Base-by-base conservation (phyloP, 371 early-diverging fungal species). In the Mortierella sp. region DNA sequence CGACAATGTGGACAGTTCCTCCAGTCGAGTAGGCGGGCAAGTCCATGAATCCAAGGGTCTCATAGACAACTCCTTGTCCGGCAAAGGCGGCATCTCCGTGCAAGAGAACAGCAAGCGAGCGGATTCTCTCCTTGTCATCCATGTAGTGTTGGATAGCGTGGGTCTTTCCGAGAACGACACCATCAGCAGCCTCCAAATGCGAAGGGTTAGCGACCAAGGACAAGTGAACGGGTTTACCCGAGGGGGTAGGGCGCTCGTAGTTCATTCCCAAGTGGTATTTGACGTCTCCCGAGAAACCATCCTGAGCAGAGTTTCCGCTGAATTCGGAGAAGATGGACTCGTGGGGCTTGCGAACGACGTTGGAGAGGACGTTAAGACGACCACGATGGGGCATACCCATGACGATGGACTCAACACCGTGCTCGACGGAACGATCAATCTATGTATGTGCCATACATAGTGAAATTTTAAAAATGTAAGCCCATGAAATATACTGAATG, bases 381-480 rank as follows among this genome's bases (percentile, higher is more conserved):
- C 99, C 99, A 90, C 99, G 97, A 90, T 99, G 99, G 52, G 99
- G 97, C 99, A 99, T 99, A 78, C 99, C 98, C 93, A 99, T 96
- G 68, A 98, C 95, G 81, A 99, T 95, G 60, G 96, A 95, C 87
- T 97, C 96, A 77, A 98, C 95, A 50, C 99, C 99, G 73, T 94
- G 92, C 78, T 98, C 98, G 60, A 98, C 98, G 21, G 97, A 96
- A 76, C 95, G 94, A 89, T 98, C 98, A 84, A 98, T 97, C 95
- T 95, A 89, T 26, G n/a, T 34, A 1, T 11, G 28, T n/a, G 24
- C 9, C 98, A 96, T 98, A 98, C 98, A 78, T 98, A 97, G 91
- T n/a, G 98, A 63, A 34, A 16, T 31, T 63, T 95, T 78, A 97
- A 16, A 78, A 98, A 16, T 0, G 34, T 63, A 31, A 31, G 63